phyloP scores from a whole-genome alignment of 108 stramenopile genomes.

The Nitzschia sp. region DNA sequence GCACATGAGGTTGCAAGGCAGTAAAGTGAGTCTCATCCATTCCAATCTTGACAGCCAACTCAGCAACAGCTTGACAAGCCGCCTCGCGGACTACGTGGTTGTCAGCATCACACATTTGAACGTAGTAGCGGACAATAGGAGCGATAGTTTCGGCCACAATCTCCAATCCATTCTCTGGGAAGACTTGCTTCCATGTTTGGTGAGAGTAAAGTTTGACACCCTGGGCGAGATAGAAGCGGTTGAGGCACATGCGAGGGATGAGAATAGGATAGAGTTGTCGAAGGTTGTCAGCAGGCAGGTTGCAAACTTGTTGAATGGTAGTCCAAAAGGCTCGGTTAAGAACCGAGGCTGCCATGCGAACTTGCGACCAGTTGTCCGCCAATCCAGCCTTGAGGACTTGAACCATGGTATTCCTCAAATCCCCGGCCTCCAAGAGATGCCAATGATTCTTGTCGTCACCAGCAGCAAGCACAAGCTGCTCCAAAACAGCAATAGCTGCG shows the following conservation, averaged over 20 bases:
- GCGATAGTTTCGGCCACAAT: conserved; percentile 79
- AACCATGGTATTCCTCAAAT: conserved; percentile 40
- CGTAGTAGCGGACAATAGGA: conserved; percentile 88
- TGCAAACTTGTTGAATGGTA: conserved; percentile 49
- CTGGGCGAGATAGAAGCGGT: conserved; percentile 96
- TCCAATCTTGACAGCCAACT: conserved; percentile 87
- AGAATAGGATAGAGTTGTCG: conserved; percentile 56
- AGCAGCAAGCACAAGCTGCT: conserved; percentile 58
- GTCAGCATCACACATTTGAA: conserved; percentile 88
- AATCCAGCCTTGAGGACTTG: conserved; percentile 63
- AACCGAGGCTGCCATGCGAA: conserved; percentile 93
- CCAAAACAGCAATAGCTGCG: conserved; percentile 85
- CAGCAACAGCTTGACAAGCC: conserved; percentile 94
- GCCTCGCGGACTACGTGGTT: conserved; percentile 96
- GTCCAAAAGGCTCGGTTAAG: conserved; percentile 77
- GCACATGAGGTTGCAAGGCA: conserved; percentile 67
- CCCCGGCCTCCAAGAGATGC: conserved; percentile 25
- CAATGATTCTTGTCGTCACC: conserved; percentile 19
- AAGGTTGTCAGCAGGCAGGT: conserved; percentile 32
- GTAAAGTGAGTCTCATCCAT: conserved; percentile 13
- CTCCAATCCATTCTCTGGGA: conserved; percentile 65
- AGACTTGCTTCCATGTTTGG: conserved; percentile 89
- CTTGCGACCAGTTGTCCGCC: conserved; percentile 97
- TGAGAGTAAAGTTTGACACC: conserved; percentile 94
- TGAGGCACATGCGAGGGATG: conserved; percentile 94